These are phyloP conservation scores for Lactarius hengduanensis DNA, from an alignment of 768 basidiomycete species.

Conservation along the genomic window DNA sequence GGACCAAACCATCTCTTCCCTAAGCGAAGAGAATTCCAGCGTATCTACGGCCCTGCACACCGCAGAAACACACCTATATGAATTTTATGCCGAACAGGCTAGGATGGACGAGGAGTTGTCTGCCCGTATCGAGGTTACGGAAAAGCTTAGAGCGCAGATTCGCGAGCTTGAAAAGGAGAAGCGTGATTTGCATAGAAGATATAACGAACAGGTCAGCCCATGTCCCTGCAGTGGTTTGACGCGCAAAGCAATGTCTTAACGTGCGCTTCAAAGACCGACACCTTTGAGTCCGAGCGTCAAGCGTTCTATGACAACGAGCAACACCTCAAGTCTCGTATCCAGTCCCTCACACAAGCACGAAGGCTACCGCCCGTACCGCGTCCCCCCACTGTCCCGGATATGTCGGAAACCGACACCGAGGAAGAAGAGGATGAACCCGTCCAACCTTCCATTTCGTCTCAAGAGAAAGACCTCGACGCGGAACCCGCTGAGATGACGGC, in stretches of 20 bases:
- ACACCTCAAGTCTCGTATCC: constrained; percentile 87
- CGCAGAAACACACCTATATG: constrained; percentile 71
- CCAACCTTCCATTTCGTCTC: constrained; percentile 35
- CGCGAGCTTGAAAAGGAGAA: constrained; percentile 89
- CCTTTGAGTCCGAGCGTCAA: constrained; percentile 90
- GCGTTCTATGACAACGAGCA: constrained; percentile 92
- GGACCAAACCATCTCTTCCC: constrained; percentile 61
- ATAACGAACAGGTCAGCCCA: constrained; percentile 76
- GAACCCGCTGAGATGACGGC: constrained; percentile 89
- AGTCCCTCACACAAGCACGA: constrained; percentile 68
- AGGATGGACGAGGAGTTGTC: constrained; percentile 81
- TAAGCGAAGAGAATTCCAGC: constrained; percentile 63
- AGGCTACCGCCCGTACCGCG: constrained; percentile 44
- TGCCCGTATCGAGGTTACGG: constrained; percentile 76
- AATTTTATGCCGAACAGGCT: constrained; percentile 78
- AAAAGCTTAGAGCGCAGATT: constrained; percentile 77
- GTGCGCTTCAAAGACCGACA: constrained; percentile 54
- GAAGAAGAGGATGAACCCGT: constrained; percentile 41
- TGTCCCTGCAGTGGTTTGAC: constrained; percentile 9
- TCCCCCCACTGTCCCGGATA: constrained; percentile 33
- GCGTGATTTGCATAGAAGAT: constrained; percentile 74
- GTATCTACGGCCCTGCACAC: constrained; percentile 62
- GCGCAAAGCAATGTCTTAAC: constrained; percentile 16
- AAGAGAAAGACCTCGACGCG: constrained; percentile 61
- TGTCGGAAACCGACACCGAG: constrained; percentile 38